phyloP scores from a whole-genome alignment of 306 rosid species.

The Prunus kanzakura region DNA sequence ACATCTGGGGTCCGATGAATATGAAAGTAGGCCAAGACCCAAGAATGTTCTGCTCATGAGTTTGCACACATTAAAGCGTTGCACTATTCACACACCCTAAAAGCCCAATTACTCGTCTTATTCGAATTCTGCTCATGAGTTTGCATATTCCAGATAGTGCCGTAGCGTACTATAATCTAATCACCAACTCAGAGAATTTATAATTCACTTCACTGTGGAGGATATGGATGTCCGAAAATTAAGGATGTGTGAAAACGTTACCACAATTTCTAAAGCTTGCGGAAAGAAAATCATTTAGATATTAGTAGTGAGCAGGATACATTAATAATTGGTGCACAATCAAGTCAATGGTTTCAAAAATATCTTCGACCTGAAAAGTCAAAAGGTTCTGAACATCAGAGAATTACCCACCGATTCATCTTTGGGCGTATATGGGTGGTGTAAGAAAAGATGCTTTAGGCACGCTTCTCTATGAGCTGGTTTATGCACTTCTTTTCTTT shows the following conservation, averaged over 20 bases:
- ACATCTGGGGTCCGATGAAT: background rate
- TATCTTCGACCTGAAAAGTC: constrained; percentile 12
- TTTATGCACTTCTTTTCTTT: constrained; percentile 57
- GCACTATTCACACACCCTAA: background rate
- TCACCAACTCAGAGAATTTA: background rate
- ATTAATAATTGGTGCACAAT: too few relatives aligned
- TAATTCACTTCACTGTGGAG: background rate
- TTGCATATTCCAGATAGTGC: too few relatives aligned
- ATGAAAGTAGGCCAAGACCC: background rate
- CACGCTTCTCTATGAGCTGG: constrained; percentile 56
- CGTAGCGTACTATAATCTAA: too few relatives aligned
- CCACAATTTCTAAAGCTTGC: background rate
- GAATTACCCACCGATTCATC: background rate
- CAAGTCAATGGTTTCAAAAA: background rate
- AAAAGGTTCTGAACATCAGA: constrained; percentile 15
- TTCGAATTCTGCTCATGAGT: background rate
- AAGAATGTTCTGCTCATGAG: background rate
- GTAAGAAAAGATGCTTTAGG: background rate
- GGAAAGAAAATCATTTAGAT: background rate
- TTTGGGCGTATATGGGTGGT: too few relatives aligned
- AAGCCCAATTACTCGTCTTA: background rate
- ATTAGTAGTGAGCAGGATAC: too few relatives aligned
- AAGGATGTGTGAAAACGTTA: background rate
- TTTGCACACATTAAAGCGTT: background rate
- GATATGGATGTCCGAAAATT: background rate